Evolutionary conservation across 805 yeast genomes (phyloP).

Genomic region (Ogataea ramenticola): DNA sequence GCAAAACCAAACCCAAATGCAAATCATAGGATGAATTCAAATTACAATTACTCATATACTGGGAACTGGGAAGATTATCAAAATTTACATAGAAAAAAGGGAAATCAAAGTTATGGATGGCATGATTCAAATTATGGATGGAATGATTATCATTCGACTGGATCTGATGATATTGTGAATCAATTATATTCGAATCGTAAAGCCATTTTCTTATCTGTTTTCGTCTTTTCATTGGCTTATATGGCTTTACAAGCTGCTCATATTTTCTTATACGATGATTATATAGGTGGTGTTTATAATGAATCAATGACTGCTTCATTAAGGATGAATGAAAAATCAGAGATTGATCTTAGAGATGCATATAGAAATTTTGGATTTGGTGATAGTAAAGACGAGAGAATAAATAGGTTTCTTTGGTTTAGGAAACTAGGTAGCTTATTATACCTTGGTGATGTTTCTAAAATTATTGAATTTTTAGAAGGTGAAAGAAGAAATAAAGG

Average conservation of each 20-base stretch:
- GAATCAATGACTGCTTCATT: slow-evolving; percentile 12
- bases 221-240: slow-evolving; percentile 21
- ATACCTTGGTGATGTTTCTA: slow-evolving; percentile 16
- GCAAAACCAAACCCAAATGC: background rate
- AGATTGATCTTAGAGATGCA: slow-evolving; percentile 32
- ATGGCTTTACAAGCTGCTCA: slow-evolving; percentile 24
- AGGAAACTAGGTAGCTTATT: slow-evolving; percentile 27
- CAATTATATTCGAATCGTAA: slow-evolving; percentile 20
- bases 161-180: slow-evolving; percentile 12
- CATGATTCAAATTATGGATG: slow-evolving; percentile 16
- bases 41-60: slow-evolving; percentile 3
- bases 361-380: slow-evolving; percentile 48
- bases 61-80: slow-evolving; percentile 27
- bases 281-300: slow-evolving; percentile 22
- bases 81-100: slow-evolving; percentile 1
- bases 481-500: slow-evolving; percentile 6
- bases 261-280: slow-evolving; percentile 22
- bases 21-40: background rate
- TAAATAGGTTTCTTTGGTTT: slow-evolving; percentile 53
- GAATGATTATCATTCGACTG: slow-evolving; percentile 18
- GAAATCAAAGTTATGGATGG: slow-evolving; percentile 13
- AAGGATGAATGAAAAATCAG: slow-evolving; percentile 33
- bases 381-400: slow-evolving; percentile 38
- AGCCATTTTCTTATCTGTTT: slow-evolving; percentile 18
- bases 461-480: slow-evolving; percentile 13